A percentile compares a stretch with the other conserved stretches of the same genome.
Evolutionary conservation across 306 rosid species (phyloP).

Genomic region (Acacia melanoxylon): DNA sequence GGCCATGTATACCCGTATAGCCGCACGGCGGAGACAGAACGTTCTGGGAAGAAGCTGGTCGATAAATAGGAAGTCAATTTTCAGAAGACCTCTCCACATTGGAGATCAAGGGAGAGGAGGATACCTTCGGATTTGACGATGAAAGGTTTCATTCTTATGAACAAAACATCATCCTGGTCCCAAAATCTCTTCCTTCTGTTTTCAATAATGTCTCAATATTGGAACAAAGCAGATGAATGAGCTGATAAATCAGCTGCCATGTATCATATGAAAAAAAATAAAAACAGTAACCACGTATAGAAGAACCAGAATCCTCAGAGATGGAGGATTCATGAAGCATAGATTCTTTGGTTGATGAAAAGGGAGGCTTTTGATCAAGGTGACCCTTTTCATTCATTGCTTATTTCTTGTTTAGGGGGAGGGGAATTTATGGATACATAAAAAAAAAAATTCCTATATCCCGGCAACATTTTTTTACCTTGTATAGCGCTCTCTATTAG

Average conservation of each 20-base stretch:
- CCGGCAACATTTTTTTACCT: constrained; percentile 25
- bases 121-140: constrained; percentile 75
- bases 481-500: constrained; percentile 42
- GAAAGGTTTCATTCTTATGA: neutral
- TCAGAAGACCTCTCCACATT: constrained; percentile 48
- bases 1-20: constrained; percentile 53
- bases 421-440: constrained; percentile 3
- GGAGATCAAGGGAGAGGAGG: constrained; percentile 59
- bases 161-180: neutral
- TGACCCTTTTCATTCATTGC: constrained; percentile 37
- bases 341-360: constrained; percentile 11
- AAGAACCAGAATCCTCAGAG: constrained; percentile 24
- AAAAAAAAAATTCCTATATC: too few relatives aligned
- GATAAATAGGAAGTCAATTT: constrained; percentile 69
- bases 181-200: neutral
- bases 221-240: neutral
- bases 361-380: constrained; percentile 30
- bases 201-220: constrained; percentile 10
- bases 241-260: neutral
- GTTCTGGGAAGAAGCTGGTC: constrained; percentile 68
- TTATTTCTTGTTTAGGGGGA: neutral
- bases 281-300: neutral
- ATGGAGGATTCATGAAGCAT: constrained; percentile 22
- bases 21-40: constrained; percentile 53
- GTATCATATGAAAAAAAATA: neutral